A percentile compares a stretch with the other conserved stretches of the same genome.
Conservation (phyloP, 352 stramenopile genomes). For the Globisporangium nagaii region DNA sequence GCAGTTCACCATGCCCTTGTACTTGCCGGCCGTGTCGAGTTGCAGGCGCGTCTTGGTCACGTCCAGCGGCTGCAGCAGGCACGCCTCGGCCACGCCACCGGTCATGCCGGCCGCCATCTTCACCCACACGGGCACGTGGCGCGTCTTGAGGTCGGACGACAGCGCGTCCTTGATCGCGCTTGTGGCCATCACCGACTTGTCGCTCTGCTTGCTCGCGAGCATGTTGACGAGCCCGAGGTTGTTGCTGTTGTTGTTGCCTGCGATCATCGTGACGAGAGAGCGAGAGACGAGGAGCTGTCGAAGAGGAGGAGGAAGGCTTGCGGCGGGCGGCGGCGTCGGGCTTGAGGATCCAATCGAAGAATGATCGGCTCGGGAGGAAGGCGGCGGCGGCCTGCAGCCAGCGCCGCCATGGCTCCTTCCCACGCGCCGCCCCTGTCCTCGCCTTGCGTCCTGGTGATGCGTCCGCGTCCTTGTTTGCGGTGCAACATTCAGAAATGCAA, state of each 20-base stretch:
- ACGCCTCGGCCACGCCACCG: conserved; percentile 81
- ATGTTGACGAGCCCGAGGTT: conserved; percentile 10
- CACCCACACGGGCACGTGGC: conserved; percentile 62
- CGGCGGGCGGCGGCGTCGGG: conserved; percentile 3
- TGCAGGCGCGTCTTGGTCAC: conserved; percentile 86
- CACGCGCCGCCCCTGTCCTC: too few species aligned
- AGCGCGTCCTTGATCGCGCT: conserved; percentile 75
- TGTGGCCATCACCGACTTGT: conserved; percentile 39
- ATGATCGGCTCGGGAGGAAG: conserved; percentile 15
- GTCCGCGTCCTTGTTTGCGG: neutral
- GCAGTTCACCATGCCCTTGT: conserved; percentile 85
- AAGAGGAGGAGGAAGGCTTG: neutral
- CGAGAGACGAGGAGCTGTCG: neutral
- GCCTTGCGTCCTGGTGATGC: neutral
- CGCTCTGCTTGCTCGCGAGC: conserved; percentile 8
- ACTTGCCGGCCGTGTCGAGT: conserved; percentile 65
- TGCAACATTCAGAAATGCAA: conserved; percentile 1
- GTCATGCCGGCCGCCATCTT: conserved; percentile 87
- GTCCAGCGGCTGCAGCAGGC: conserved; percentile 75
- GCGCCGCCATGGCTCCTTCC: neutral
- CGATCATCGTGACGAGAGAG: conserved; percentile 8
- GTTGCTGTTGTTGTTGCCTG: conserved; percentile 10
- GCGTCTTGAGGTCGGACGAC: conserved; percentile 64
- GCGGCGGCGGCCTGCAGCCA: too few species aligned
- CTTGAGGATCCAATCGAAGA: conserved; percentile 32